phyloP scores from a whole-genome alignment of 2,329 filamentous ascomycete species.

The Rhynchosporium secalis region DNA sequence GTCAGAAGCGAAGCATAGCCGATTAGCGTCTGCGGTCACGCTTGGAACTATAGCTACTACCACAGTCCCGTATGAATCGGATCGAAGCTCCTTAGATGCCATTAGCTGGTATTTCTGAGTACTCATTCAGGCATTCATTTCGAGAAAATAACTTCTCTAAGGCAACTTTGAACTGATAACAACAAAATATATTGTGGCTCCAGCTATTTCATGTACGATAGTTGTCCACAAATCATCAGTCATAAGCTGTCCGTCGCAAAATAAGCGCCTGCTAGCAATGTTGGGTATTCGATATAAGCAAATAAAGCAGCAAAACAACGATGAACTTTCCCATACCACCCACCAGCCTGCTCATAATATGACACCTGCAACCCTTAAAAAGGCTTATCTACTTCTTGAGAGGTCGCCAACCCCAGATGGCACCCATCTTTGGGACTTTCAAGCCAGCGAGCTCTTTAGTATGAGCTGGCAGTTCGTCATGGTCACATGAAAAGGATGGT shows the following conservation, averaged over 20 bases:
- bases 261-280: background rate
- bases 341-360: background rate
- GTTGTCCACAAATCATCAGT: background rate
- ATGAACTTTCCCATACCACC: background rate
- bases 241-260: background rate
- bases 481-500: background rate
- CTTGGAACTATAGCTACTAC: too few species aligned
- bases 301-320: background rate
- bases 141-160: too few species aligned
- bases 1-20: too few species aligned
- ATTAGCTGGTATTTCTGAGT: too few species aligned
- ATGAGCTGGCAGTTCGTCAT: background rate
- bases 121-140: too few species aligned
- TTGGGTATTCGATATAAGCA: conserved; percentile 3
- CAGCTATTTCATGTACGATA: background rate
- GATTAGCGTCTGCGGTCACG: too few species aligned
- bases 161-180: too few species aligned
- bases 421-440: conserved; percentile 1
- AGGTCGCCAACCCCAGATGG: conserved; percentile 21
- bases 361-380: background rate
- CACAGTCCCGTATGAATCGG: too few species aligned
- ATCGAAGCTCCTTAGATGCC: too few species aligned
- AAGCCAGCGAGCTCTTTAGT: background rate
- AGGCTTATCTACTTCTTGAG: background rate
- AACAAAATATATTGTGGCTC: background rate